Percentiles rank a stretch among this genome's conserved stretches.
Conservation (phyloP, 2,329 filamentous ascomycete genomes). For the Aspergillus sp. region DNA sequence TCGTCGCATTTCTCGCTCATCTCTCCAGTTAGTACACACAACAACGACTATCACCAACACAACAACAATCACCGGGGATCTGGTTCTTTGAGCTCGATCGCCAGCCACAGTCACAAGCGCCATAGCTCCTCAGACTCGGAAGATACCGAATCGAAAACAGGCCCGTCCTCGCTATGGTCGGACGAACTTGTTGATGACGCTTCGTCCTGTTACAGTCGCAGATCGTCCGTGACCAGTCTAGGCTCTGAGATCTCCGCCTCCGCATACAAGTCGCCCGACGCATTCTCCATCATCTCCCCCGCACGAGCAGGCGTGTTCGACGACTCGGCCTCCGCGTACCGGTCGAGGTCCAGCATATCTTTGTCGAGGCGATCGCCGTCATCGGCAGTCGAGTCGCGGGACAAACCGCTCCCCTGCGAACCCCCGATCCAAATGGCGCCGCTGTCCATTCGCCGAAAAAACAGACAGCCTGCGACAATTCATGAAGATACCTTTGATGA, state of each 20-base stretch:
- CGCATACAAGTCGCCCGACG: conserved; percentile 25
- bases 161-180: conserved; percentile 12
- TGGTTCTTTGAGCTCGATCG: neutral
- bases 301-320: conserved; percentile 40
- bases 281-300: conserved; percentile 33
- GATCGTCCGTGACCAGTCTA: conserved; percentile 41
- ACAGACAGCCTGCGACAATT: conserved; percentile 7
- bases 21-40: conserved; percentile 28
- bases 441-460: conserved; percentile 29
- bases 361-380: conserved; percentile 23
- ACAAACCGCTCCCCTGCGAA: conserved; percentile 48
- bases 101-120: conserved; percentile 1
- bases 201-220: conserved; percentile 43
- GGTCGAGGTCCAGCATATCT: conserved; percentile 20
- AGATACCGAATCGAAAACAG: conserved; percentile 14
- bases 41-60: neutral
- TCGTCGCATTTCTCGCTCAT: conserved; percentile 31
- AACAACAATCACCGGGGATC: neutral
- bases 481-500: conserved; percentile 10
- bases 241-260: conserved; percentile 29
- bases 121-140: conserved; percentile 1
- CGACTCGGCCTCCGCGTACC: conserved; percentile 25
- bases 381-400: conserved; percentile 35
- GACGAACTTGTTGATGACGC: conserved; percentile 29
- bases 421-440: conserved; percentile 38